phyloP scores from a whole-genome alignment of 352 stramenopile species.

The Globisporangium recalcitrans region DNA sequence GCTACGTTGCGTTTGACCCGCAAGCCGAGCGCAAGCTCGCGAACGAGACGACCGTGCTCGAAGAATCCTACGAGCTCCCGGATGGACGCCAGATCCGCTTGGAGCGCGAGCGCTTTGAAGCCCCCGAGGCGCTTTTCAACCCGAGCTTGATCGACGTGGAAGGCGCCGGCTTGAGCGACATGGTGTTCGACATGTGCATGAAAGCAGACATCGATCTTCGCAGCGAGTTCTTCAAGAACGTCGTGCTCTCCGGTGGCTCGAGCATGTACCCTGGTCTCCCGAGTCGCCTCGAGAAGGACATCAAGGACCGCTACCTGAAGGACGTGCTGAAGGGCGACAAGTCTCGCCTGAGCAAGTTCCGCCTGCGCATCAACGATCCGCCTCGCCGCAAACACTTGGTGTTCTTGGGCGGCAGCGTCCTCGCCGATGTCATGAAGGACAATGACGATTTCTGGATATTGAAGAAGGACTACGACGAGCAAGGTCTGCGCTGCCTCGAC shows the following conservation, averaged over 20 bases:
- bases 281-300: slow-evolving; percentile 91
- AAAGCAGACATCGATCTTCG: slow-evolving; percentile 94
- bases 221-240: slow-evolving; percentile 97
- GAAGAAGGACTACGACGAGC: slow-evolving; percentile 93
- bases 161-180: slow-evolving; percentile 92
- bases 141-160: slow-evolving; percentile 97
- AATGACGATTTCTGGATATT: slow-evolving; percentile 93
- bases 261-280: slow-evolving; percentile 96
- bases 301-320: slow-evolving; percentile 77
- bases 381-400: slow-evolving; percentile 94
- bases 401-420: slow-evolving; percentile 90
- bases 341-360: slow-evolving; percentile 90
- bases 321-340: slow-evolving; percentile 88
- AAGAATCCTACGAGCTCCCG: slow-evolving; percentile 93
- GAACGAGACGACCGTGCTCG: slow-evolving; percentile 89
- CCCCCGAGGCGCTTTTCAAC: slow-evolving; percentile 95
- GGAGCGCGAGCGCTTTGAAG: slow-evolving; percentile 94
- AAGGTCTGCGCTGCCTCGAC: slow-evolving; percentile 82
- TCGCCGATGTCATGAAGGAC: slow-evolving; percentile 94
- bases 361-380: slow-evolving; percentile 94
- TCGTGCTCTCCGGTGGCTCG: slow-evolving; percentile 91
- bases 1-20: slow-evolving; percentile 91
- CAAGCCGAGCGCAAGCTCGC: slow-evolving; percentile 80
- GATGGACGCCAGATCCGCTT: slow-evolving; percentile 95
- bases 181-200: slow-evolving; percentile 98